Evolutionary conservation across 306 rosid species (phyloP).

Genomic region (Sphenostylis stenocarpa): DNA sequence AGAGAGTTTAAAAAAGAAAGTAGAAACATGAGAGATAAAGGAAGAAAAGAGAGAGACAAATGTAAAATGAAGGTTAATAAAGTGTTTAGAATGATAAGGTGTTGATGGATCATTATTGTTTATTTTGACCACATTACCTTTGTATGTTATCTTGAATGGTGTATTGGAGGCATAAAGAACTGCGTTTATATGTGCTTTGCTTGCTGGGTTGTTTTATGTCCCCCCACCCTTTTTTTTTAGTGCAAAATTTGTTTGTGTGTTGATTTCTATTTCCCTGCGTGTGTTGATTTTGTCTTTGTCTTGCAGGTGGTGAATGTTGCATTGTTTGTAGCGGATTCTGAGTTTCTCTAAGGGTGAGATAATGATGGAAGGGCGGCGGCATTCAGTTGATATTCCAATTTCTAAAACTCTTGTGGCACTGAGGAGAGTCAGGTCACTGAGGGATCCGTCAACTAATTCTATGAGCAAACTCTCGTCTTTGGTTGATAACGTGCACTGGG

Average conservation of each 20-base stretch:
- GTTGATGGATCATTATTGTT: neutral
- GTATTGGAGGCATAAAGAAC: neutral
- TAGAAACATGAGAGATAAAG: neutral
- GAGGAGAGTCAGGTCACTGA: slow-evolving; percentile 86
- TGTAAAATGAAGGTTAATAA: neutral
- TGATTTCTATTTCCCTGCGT: neutral
- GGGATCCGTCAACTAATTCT: slow-evolving; percentile 83
- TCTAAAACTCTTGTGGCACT: slow-evolving; percentile 72
- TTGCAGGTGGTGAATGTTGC: slow-evolving; percentile 24
- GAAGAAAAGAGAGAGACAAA: neutral
- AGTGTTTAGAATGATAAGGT: neutral
- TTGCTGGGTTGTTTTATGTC: neutral
- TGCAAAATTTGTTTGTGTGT: neutral
- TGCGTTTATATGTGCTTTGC: neutral
- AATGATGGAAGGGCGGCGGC: slow-evolving; percentile 78
- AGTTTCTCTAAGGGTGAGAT: slow-evolving; percentile 6
- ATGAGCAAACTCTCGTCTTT: slow-evolving; percentile 59
- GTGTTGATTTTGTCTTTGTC: slow-evolving; percentile 19
- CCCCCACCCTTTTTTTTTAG: neutral
- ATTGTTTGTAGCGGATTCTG: slow-evolving; percentile 22
- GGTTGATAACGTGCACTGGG: slow-evolving; percentile 79
- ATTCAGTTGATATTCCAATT: slow-evolving; percentile 85
- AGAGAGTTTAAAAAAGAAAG: neutral
- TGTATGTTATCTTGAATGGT: slow-evolving; percentile 20
- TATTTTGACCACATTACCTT: slow-evolving; percentile 16